Base-by-base conservation (phyloP, 805 yeast species). In the Kodamaea neixiangensis region DNA sequence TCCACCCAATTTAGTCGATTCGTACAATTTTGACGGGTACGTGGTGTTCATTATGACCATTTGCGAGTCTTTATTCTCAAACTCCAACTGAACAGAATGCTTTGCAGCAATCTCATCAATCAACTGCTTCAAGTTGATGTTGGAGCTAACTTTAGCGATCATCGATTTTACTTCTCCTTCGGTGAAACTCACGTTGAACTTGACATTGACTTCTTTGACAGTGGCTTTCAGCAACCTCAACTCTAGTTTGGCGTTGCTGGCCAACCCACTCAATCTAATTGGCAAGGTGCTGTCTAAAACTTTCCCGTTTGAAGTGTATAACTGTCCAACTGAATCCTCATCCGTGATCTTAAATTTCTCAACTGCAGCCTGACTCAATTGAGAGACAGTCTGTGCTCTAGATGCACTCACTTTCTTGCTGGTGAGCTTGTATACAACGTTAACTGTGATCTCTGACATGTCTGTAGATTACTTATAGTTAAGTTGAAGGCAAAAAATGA, bases 211-310 rank as follows among this genome's bases (percentile, higher is more conserved):
- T 7, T 49, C 52, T 35, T 22, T 13, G 10, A 49, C 49, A 20
- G 43, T 20, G 6, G 54, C 54, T 17, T 57, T 45, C 6, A 39
- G 49, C 11, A 59, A 44, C 46, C 51, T 52, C 15, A 73, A 56
- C 14, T 48, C 52, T 21, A 74, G 52, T 50, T 67, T 72, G 34
- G 73, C 59, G 49, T 73, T 73, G 51, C 67, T 72, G 18, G 63
- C 52, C 19, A 74, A 56, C 22, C 58, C 63, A 13, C 73, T 63
- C 39, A 68, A 62, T 43, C 75, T 54, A 7, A 74, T 45, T 1
- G 76, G 71, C 20, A 68, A 58, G 14, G 69, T 52, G 3, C 57
- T 50, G 49, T 74, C 77, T 17, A 73, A 53, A 10, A 46, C 57
- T 49, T 69, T 70, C 49, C 63, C 61, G 42, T 68, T 64, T 53